Percentiles rank a stretch among this genome's conserved stretches.
These are phyloP conservation scores for Aspergillus ibericus DNA, from an alignment of 2,329 filamentous ascomycete species.

Conservation along the genomic window DNA sequence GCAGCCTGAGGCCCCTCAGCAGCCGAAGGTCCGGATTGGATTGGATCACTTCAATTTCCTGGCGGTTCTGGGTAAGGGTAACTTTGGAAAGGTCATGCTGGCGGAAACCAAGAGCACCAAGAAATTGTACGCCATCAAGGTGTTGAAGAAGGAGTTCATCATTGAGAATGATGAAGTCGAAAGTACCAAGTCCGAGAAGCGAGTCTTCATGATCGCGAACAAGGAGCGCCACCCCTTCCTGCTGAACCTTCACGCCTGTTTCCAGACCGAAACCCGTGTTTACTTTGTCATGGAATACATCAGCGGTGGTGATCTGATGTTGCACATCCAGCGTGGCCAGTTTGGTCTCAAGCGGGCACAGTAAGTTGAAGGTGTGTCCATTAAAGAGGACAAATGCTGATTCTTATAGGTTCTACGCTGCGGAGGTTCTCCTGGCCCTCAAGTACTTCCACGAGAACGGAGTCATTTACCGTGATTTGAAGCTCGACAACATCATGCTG, in stretches of 20 bases:
- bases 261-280: conserved; percentile 96
- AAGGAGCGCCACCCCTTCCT: conserved; percentile 96
- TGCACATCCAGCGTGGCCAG: conserved; percentile 95
- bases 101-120: conserved; percentile 92
- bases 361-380: conserved; percentile 54
- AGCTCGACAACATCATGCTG: conserved; percentile 85
- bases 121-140: conserved; percentile 96
- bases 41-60: conserved; percentile 99
- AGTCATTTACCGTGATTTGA: conserved; percentile 87
- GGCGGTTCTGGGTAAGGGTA: conserved; percentile 95
- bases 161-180: conserved; percentile 99
- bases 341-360: conserved; percentile 96
- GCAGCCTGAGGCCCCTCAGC: conserved; percentile 30
- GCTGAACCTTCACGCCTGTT: conserved; percentile 92
- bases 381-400: background rate
- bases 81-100: conserved; percentile 99
- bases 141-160: conserved; percentile 99
- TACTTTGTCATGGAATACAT: conserved; percentile 99
- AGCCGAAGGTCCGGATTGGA: conserved; percentile 68
- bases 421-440: conserved; percentile 91
- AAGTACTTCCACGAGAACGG: conserved; percentile 99
- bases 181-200: conserved; percentile 95
- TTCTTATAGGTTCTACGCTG: conserved; percentile 78
- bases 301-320: conserved; percentile 96
- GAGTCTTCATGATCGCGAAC: conserved; percentile 95